These are phyloP conservation scores for Didymella segeticola DNA, from an alignment of 2,329 filamentous ascomycete species.

Conservation along the genomic window DNA sequence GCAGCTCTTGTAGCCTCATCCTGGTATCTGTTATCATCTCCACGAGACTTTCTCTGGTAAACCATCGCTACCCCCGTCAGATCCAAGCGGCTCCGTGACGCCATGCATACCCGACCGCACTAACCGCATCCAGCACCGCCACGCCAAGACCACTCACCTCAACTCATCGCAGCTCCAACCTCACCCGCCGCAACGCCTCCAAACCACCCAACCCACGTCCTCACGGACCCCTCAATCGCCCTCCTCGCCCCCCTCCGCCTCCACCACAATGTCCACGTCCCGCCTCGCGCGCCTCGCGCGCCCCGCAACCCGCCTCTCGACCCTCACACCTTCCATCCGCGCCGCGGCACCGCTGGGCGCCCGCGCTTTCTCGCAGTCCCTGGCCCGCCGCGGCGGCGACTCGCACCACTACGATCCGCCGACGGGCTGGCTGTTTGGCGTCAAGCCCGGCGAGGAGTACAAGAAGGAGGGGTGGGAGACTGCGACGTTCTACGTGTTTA, in stretches of 20 bases:
- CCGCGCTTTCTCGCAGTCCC: slow-evolving; percentile 34
- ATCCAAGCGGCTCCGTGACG: slow-evolving; percentile 16
- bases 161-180: slow-evolving; percentile 6
- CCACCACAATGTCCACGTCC: slow-evolving; percentile 34
- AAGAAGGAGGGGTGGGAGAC: slow-evolving; percentile 97
- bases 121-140: slow-evolving; percentile 24
- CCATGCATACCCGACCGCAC: slow-evolving; percentile 7
- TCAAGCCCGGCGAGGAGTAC: slow-evolving; percentile 94
- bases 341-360: slow-evolving; percentile 6
- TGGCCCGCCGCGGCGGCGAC: slow-evolving; percentile 51
- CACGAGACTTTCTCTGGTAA: too few species aligned
- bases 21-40: background rate
- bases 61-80: background rate
- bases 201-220: slow-evolving; percentile 6
- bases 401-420: slow-evolving; percentile 88
- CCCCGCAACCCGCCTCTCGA: slow-evolving; percentile 13
- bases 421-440: slow-evolving; percentile 88
- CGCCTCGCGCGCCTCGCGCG: slow-evolving; percentile 28
- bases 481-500: slow-evolving; percentile 83
- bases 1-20: background rate
- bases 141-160: slow-evolving; percentile 17
- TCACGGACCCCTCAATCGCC: slow-evolving; percentile 1
- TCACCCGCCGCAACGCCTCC: background rate
- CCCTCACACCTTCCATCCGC: slow-evolving; percentile 5
- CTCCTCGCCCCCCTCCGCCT: slow-evolving; percentile 5